These are phyloP conservation scores for Yamadazyma triangularis DNA, from an alignment of 1,139 yeast genomes.

Conservation along the genomic window DNA sequence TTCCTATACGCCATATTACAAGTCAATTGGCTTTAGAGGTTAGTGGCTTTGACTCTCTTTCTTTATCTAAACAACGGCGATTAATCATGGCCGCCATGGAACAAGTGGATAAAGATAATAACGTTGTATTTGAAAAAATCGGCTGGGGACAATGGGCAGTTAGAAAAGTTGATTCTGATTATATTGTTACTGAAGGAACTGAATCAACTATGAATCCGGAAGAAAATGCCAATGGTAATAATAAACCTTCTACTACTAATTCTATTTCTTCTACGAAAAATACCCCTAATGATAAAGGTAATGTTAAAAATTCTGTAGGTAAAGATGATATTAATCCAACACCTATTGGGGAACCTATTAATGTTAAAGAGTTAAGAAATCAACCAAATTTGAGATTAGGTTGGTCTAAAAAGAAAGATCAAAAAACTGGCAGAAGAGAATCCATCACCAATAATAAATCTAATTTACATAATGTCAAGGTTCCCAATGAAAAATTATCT, in stretches of 20 bases:
- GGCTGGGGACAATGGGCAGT: conserved; percentile 99
- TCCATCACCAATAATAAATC: conserved; percentile 48
- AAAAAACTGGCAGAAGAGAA: conserved; percentile 38
- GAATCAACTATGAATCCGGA: conserved; percentile 10
- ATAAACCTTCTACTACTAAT: neutral
- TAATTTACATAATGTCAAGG: conserved; percentile 42
- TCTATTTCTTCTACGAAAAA: conserved; percentile 1
- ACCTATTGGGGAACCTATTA: conserved; percentile 41
- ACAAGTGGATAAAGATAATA: conserved; percentile 50
- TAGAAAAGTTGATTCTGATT: conserved; percentile 47
- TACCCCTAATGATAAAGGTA: conserved; percentile 45
- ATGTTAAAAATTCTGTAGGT: conserved; percentile 97
- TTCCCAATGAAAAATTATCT: conserved; percentile 34
- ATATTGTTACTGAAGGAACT: conserved; percentile 45
- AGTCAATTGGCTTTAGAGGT: conserved; percentile 72
- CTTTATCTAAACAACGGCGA: conserved; percentile 84
- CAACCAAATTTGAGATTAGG: conserved; percentile 40
- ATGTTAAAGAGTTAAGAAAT: conserved; percentile 34
- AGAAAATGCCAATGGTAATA: neutral
- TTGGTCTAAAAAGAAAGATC: conserved; percentile 37
- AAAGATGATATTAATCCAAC: conserved; percentile 48
- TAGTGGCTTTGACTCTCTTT: conserved; percentile 72
- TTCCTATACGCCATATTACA: conserved; percentile 88
- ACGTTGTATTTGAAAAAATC: conserved; percentile 79
- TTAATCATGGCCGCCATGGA: conserved; percentile 88